phyloP scores from a whole-genome alignment of 2,329 filamentous ascomycete species.

The Colletotrichum orchidophilum region DNA sequence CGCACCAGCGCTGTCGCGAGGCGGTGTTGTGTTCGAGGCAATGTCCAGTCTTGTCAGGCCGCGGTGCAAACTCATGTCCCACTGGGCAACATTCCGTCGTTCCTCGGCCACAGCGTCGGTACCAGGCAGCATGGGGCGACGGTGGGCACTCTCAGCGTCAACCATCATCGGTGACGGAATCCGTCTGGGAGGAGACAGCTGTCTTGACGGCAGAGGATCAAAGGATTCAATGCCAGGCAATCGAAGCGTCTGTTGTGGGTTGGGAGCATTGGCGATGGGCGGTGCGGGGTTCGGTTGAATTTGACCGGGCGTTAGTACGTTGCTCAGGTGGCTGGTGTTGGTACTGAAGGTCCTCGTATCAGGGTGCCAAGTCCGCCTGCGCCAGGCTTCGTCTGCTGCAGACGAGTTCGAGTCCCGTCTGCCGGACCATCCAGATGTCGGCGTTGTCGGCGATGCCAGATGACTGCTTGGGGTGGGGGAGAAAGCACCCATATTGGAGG shows the following conservation, averaged over 20 bases:
- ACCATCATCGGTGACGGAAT: constrained; percentile 81
- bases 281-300: constrained; percentile 63
- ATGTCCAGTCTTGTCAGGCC: constrained; percentile 75
- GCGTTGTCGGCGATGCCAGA: constrained; percentile 71
- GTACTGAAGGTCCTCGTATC: constrained; percentile 73
- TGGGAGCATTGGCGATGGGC: constrained; percentile 56
- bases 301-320: constrained; percentile 75
- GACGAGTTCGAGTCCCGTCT: constrained; percentile 72
- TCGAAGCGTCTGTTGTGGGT: constrained; percentile 68
- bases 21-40: constrained; percentile 57
- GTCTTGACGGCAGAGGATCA: constrained; percentile 75
- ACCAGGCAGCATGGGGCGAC: constrained; percentile 44
- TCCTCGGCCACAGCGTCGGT: constrained; percentile 52
- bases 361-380: constrained; percentile 91
- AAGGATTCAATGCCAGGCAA: constrained; percentile 94
- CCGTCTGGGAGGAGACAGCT: constrained; percentile 70
- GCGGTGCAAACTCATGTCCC: constrained; percentile 73
- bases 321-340: constrained; percentile 75
- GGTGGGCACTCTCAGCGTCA: constrained; percentile 61
- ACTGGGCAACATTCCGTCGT: constrained; percentile 62
- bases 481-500: constrained; percentile 65
- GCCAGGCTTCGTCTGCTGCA: constrained; percentile 77
- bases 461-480: constrained; percentile 67
- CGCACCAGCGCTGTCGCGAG: constrained; percentile 59
- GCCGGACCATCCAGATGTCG: constrained; percentile 66